Base-by-base conservation (phyloP, 1,139 yeast genomes). In the Taiozyma onychis region DNA sequence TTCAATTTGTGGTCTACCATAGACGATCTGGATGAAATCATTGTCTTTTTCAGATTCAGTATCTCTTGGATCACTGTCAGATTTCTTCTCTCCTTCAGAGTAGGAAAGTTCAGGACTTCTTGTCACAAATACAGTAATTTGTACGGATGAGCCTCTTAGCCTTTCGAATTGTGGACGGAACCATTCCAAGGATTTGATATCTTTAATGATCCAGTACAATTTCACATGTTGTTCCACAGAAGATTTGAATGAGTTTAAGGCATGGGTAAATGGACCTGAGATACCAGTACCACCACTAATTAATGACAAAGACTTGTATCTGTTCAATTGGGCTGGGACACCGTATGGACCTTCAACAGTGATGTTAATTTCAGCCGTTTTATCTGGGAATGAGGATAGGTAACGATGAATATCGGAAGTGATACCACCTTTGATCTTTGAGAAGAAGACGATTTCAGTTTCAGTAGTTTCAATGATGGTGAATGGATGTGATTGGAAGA, bases 201-300 rank as follows among this genome's bases (percentile, higher is more conserved):
- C 71, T 59, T 79, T 73, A 28, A 79, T 70, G 24, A 71, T 68
- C 81, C 83, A 77, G 60, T 74, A 70, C 28, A 80, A 62, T 61
- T 75, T 73, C 44, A 73, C 62, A 39, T 59, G 58, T 43, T 57
- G 59, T 18, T 57, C n/a, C 44, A 54, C 43, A 9, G 35, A 26
- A 21, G 26, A 22, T 39, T 41, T 44, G 6, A 39, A 32, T 3
- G 45, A 39, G 4, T 44, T 27, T 10, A 45, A 34, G 7, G 48
- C 52, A 52, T 70, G 66, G 26, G 69, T 59, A 54, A 65, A 67
- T 21, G 76, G 60, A 2, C 84, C 81, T 4, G 93, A 83, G 54
- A 86, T 75, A 62, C 95, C 95, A 50, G 84, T 82, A 50, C 90
- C 88, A 57, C 90, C 85, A 1, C 83, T 80, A 53, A 83, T 61